Base-by-base conservation (phyloP, 106 monocot genomes). In the Dendrobium huoshanense region DNA sequence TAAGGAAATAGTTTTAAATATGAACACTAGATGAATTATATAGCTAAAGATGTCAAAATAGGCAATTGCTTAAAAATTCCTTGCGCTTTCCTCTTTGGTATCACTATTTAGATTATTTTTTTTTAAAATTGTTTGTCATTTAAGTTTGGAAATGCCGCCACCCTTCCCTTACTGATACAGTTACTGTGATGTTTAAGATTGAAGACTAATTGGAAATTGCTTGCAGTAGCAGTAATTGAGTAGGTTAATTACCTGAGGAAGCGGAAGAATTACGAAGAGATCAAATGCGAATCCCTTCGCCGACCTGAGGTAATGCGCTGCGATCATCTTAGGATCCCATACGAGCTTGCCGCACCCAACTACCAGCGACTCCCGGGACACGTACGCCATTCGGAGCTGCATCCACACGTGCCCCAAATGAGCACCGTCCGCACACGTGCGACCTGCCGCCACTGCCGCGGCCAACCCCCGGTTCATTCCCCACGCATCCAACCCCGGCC, bases 321-420 rank as follows among this genome's bases (percentile, higher is more conserved):
- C 93, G 67, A 96, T 80, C 81, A 83, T 82, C 75, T 81, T 80
- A 2, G 90, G 84, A 78, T 96, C 96, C 96, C 93, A 96, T 22
- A 96, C 93, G 33, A 96, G 90, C 88, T 96, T 96, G 56, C 96
- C 96, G 68, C 91, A 93, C 17, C 96, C 93, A 2, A 96, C 89
- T 61, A 96, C 93, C 15, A 96, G 91, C 79, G 96, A 93, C 80
- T 96, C 96, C 80, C 87, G 82, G 25, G 96, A 96, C 49, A 96
- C 93, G 80, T 91, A 96, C 22, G 96, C 96, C 47, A 93, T 67
- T 77, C 91, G 70, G 72, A 96, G 80, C 89, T 93, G 96, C 80
- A 88, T 76, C 90, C 89, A 93, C 59, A 96, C 84, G 77, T 96
- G 91, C 55, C 82, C 54, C 17, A 90, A 59, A 51, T 93, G 96